Percentiles rank a stretch among this genome's conserved stretches.
Evolutionary conservation across 2,329 filamentous ascomycete genomes (phyloP).

Genomic region (Thermoascus crustaceus): DNA sequence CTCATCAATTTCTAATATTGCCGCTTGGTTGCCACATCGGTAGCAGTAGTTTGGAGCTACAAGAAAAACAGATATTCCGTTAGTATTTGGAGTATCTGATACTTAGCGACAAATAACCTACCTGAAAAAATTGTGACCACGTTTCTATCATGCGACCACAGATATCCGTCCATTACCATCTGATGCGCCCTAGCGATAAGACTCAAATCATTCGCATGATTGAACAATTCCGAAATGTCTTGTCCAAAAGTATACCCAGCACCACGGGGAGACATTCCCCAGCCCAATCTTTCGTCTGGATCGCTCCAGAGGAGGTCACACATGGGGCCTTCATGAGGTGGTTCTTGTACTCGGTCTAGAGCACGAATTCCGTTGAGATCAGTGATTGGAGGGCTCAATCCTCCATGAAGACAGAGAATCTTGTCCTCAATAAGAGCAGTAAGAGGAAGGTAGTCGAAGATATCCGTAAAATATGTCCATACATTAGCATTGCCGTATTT

Average conservation of each 20-base stretch:
- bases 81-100: slow-evolving; percentile 10
- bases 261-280: slow-evolving; percentile 82
- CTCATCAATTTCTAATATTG: slow-evolving; percentile 98
- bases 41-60: slow-evolving; percentile 83
- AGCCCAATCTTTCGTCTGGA: slow-evolving; percentile 82
- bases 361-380: slow-evolving; percentile 84
- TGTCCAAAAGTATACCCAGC: slow-evolving; percentile 85
- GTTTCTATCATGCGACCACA: slow-evolving; percentile 92
- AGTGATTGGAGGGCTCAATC: slow-evolving; percentile 78
- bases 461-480: slow-evolving; percentile 93
- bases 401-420: slow-evolving; percentile 91
- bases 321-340: slow-evolving; percentile 89
- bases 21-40: slow-evolving; percentile 87
- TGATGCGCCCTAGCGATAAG: slow-evolving; percentile 87
- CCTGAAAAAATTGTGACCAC: slow-evolving; percentile 94
- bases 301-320: slow-evolving; percentile 93
- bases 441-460: slow-evolving; percentile 90
- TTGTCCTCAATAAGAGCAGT: slow-evolving; percentile 92
- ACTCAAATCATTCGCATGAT: slow-evolving; percentile 89
- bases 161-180: slow-evolving; percentile 94
- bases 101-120: slow-evolving; percentile 30
- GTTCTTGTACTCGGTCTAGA: slow-evolving; percentile 85
- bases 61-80: slow-evolving; percentile 32
- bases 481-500: slow-evolving; percentile 96
- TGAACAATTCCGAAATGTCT: slow-evolving; percentile 91